Evolutionary conservation across 192 early-diverging fungal species (phyloP), one percentile per base, ranked within the genome.

Genomic region (Kappamyces sp.): DNA sequence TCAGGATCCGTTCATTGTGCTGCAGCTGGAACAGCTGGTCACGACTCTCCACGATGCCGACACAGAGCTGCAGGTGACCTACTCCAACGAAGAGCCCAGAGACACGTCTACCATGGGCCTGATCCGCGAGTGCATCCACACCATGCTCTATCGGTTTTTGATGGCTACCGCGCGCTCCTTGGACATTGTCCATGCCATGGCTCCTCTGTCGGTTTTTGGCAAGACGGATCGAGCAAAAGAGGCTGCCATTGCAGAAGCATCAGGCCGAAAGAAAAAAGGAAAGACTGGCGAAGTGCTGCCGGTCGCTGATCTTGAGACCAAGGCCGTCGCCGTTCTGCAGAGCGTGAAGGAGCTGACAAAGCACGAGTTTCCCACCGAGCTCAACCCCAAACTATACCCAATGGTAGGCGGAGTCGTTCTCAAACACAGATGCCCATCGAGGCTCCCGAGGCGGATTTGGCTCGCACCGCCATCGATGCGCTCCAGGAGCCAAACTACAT

Each of bases 401-500:
- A 23, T 23, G 23, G 23, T 23, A 23, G 23, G 23, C 23, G 23
- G 0, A 23, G 23, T 23, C 23, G 23, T 23, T 23, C 1, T 55
- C 53, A 60, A 23, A 50, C 13, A 23, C 47, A 37, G 33, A 34
- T 12, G 72, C 66, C n/a, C 55, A 49, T 7, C 63, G 67, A n/a
- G 66, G 50, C 34, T 9, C 58, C 62, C 10, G 64, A 71, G 31
- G 47, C 47, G 35, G 72, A 78, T 23, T 40, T 66, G 3, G 10
- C 64, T 4, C 12, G 15, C 8, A 23, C 23, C 23, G 23, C 0
- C 23, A 23, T 0, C 23, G 23, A 50, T 4, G 68, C 64, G 9
- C 63, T 79, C 6, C 69, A 76, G 62, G 68, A 76, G 47, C 74
- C 74, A n/a, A 41, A 32, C 35, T 36, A 62, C 15, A 47, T 42